phyloP scores from a whole-genome alignment of 2,329 filamentous ascomycete species.

The Hypoxylon sp. region DNA sequence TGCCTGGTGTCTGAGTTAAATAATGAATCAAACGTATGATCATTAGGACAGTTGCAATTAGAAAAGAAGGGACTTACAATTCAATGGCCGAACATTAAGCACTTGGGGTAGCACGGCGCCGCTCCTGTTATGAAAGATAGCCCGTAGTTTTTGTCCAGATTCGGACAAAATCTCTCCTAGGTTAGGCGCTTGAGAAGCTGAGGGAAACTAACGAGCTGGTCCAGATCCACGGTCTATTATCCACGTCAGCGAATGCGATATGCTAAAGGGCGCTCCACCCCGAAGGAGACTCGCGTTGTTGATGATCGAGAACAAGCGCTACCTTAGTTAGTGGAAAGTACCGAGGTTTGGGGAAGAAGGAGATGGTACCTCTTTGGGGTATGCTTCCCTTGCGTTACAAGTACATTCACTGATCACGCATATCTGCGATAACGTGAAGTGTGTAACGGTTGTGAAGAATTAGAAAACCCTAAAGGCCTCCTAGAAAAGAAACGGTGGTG shows the following conservation, averaged over 20 bases:
- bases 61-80: neutral
- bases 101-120: neutral
- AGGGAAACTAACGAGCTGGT: neutral
- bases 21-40: neutral
- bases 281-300: neutral
- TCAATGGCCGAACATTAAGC: neutral
- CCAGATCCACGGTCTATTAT: neutral
- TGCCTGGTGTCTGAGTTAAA: neutral
- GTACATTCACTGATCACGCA: neutral
- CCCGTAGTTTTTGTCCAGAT: neutral
- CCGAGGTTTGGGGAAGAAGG: neutral
- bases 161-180: neutral
- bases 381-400: neutral
- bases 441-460: neutral
- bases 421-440: too few relatives aligned
- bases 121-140: neutral
- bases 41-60: neutral
- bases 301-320: neutral
- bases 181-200: neutral
- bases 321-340: slow-evolving; percentile 1
- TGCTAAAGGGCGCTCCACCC: neutral
- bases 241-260: neutral
- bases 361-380: too few relatives aligned
- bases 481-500: too few relatives aligned
- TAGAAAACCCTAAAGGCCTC: too few relatives aligned